Evolutionary conservation across 306 rosid species (phyloP), one percentile per base, ranked within the genome.

Genomic region (Citrullus colocynthis): DNA sequence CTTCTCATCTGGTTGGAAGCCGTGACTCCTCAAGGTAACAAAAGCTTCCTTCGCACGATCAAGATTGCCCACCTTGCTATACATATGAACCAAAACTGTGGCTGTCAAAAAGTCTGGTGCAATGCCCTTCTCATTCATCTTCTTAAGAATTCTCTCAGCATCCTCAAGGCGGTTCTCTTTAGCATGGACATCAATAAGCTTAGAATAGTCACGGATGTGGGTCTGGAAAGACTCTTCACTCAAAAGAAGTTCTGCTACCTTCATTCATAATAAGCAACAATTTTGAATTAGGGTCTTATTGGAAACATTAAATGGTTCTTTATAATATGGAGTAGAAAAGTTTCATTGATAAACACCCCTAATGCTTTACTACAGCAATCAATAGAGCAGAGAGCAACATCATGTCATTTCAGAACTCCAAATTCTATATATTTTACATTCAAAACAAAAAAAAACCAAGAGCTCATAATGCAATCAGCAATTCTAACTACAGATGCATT

Each of bases 231-330:
- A 89, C 89, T 89, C 90, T 84, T 90, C 92, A 56, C 72, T 74
- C 83, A 89, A 84, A 49, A 89, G 80, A 72, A 83, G 84, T 82
- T 95, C 97, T 79, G 97, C 92, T 34, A 92, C 97, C 97, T 95
- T 70, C 60, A 80, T 81, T 74, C 75, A 81, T 66, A 41, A 51
- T 28, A 44, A 28, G 16, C 59, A 61, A 59, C 36, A 13, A 80
- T 61, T 63, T 59, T 1, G 3, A 80, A 24, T 60, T n/a, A 55
- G 42, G 18, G 49, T n/a, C 77, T 73, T 32, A 73, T 49, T 49
- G 44, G 28, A 16, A 49, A 72, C 59, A 49, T 49, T 52, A 3
- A 0, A 13, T 54, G 9, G 21, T 74, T 74, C 48, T 30, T 5
- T 17, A 8, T 74, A 32, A 17, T 34, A 34, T 28, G 41, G 48